phyloP scores from a whole-genome alignment of 306 rosid genomes.

The Erythrophleum fordii region DNA sequence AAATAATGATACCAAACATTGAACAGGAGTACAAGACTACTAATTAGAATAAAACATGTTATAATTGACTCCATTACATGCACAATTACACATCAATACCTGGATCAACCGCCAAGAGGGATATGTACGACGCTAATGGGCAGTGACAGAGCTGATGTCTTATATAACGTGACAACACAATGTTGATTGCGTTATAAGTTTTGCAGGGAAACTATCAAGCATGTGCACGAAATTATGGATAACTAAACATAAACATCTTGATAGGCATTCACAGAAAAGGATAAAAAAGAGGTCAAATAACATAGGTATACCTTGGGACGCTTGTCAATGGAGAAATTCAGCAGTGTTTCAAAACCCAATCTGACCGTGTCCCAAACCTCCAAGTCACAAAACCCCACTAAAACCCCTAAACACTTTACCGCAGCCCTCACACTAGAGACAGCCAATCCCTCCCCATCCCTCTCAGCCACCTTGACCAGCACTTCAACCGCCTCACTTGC shows the following conservation, averaged over 20 bases:
- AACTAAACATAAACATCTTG: conserved; percentile 5
- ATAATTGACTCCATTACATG: not conserved
- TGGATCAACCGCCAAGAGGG: not conserved
- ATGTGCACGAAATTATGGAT: not conserved
- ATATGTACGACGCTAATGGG: not conserved
- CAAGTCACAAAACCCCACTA: conserved; percentile 81
- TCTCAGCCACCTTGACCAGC: conserved; percentile 48
- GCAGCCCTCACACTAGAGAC: conserved; percentile 67
- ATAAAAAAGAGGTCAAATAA: not conserved
- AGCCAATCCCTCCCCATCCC: conserved; percentile 56
- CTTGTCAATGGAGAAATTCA: conserved; percentile 70
- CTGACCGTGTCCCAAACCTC: conserved; percentile 74
- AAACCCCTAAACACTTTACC: conserved; percentile 78
- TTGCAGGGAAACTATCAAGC: not conserved
- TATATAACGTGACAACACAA: not conserved
- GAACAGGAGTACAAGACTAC: too few relatives aligned
- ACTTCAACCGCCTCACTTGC: conserved; percentile 59
- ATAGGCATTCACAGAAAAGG: not conserved
- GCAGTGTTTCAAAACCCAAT: conserved; percentile 71
- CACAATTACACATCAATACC: not conserved
- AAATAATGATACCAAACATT: not conserved
- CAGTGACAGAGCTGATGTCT: not conserved
- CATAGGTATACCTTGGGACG: conserved; percentile 80
- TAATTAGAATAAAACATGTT: not conserved
- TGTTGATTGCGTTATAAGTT: not conserved